A percentile compares a stretch with the other conserved stretches of the same genome.
Evolutionary conservation across 2,329 filamentous ascomycete genomes (phyloP).

Genomic region (Alternaria atra): DNA sequence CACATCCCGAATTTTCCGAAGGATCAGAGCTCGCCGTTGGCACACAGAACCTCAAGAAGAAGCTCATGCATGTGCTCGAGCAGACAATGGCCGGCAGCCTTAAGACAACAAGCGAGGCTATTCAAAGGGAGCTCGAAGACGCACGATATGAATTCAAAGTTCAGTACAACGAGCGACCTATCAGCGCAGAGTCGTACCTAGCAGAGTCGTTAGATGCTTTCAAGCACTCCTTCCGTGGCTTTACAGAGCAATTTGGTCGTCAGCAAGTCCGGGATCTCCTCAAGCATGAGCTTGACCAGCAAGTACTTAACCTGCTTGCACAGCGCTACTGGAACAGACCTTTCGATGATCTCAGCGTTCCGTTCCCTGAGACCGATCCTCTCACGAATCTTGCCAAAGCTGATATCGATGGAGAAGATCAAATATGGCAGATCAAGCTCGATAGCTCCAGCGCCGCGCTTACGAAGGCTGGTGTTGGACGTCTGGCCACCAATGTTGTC

Average conservation of each 20-base stretch:
- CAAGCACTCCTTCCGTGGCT: slow-evolving; percentile 97
- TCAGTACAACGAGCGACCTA: slow-evolving; percentile 94
- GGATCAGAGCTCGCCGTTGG: slow-evolving; percentile 79
- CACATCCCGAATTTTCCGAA: slow-evolving; percentile 84
- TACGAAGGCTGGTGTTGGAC: slow-evolving; percentile 92
- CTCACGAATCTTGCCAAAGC: slow-evolving; percentile 84
- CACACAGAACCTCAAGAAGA: slow-evolving; percentile 87
- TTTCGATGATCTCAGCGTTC: slow-evolving; percentile 78
- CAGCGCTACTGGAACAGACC: slow-evolving; percentile 98
- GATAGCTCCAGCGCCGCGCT: slow-evolving; percentile 90
- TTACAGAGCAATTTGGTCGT: slow-evolving; percentile 87
- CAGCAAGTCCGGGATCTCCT: slow-evolving; percentile 88
- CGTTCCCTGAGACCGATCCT: slow-evolving; percentile 73
- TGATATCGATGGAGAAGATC: slow-evolving; percentile 73
- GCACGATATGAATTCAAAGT: slow-evolving; percentile 99
- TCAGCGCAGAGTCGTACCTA: slow-evolving; percentile 95
- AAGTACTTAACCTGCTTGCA: slow-evolving; percentile 90
- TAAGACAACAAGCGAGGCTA: slow-evolving; percentile 87
- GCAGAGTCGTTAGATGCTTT: slow-evolving; percentile 95
- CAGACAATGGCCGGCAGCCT: slow-evolving; percentile 96
- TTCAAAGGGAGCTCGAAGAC: slow-evolving; percentile 93
- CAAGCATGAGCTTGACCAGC: slow-evolving; percentile 92
- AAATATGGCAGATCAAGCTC: slow-evolving; percentile 93
- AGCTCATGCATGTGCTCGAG: slow-evolving; percentile 95
- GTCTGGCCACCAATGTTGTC: slow-evolving; percentile 90